Base-by-base conservation (phyloP, 2,329 filamentous ascomycete species). In the Chrysoporthe cubensis region DNA sequence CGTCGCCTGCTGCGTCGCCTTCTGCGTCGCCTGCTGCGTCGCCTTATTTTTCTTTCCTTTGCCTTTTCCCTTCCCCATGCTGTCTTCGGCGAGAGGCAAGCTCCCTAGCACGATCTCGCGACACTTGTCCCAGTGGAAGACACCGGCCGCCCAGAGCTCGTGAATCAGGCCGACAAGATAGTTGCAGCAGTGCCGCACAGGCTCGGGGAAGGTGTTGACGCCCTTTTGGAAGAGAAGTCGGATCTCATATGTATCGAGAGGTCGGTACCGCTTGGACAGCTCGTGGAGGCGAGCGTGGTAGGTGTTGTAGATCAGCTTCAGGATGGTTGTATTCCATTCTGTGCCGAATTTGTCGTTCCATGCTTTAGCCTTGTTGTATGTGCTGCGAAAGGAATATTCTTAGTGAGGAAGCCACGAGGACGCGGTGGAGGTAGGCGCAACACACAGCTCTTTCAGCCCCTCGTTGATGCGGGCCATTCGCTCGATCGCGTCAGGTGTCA, bases 41-140 rank as follows among this genome's bases (percentile, higher is more conserved):
- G 16, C 43, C 26, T 26, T 26, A 26, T 26, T n/a, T 26, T 58
- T 6, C 43, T 18, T 16, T 16, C 6, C 42, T 32, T 44, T 54
- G 16, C 43, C 5, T 43, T 34, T 67, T 34, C 57, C 48, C 52
- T 26, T 68, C n/a, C 48, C 52, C 63, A 68, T 68, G 9, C 18
- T 32, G n/a, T 42, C 3, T 54, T 11, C 18, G 9, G 9, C 14
- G 13, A 11, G 48, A 6, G 4, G 40, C 40, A 16, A 18, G 37
- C 21, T 44, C 18, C 59, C 43, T 6, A 62, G 26, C 18, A 62
- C 59, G 18, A 40, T 62, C 26, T 43, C 26, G 14, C 26, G 42
- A 34, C 59, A 62, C 43, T 62, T 43, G 8, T 57, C 18, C 50
- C 62, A 44, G n/a, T 64, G 40, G 26, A 57, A 57, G 14, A 64